Conservation (phyloP, 306 rosid genomes). For the Corylus avellana region DNA sequence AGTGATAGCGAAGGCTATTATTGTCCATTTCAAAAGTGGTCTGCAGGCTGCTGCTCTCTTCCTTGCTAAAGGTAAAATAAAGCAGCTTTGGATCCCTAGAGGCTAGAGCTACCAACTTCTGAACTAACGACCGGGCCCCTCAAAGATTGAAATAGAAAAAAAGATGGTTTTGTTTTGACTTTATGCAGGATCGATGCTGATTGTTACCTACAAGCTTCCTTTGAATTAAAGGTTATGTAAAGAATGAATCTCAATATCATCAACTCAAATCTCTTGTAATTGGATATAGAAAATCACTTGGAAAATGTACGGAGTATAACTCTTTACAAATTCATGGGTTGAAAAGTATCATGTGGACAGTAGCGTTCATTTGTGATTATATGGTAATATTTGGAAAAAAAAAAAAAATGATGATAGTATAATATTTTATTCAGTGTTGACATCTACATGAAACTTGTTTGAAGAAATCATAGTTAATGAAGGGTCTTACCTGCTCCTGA, state of each 20-base stretch:
- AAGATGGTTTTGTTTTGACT: not conserved
- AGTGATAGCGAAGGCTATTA: not conserved
- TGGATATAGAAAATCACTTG: too few species aligned
- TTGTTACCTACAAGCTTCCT: not conserved
- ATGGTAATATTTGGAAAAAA: too few species aligned
- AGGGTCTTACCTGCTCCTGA: not conserved
- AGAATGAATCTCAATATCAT: too few species aligned
- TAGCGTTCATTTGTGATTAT: too few species aligned
- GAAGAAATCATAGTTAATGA: not conserved
- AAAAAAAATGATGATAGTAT: too few species aligned
- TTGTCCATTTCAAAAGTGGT: not conserved
- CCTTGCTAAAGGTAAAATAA: not conserved
- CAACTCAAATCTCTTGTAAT: too few species aligned
- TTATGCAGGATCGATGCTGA: not conserved
- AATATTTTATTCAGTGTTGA: not conserved
- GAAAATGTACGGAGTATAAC: too few species aligned
- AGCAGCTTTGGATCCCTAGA: slow-evolving; percentile 15
- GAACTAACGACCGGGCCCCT: not conserved
- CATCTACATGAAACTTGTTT: not conserved
- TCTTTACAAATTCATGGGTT: too few species aligned
- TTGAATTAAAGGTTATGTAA: too few species aligned
- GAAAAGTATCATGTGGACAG: too few species aligned
- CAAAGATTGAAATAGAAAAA: not conserved
- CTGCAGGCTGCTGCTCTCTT: not conserved
- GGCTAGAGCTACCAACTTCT: not conserved